These are phyloP conservation scores for Stentor coeruleus DNA, from an alignment of 73 alveolate genomes.

Conservation along the genomic window DNA sequence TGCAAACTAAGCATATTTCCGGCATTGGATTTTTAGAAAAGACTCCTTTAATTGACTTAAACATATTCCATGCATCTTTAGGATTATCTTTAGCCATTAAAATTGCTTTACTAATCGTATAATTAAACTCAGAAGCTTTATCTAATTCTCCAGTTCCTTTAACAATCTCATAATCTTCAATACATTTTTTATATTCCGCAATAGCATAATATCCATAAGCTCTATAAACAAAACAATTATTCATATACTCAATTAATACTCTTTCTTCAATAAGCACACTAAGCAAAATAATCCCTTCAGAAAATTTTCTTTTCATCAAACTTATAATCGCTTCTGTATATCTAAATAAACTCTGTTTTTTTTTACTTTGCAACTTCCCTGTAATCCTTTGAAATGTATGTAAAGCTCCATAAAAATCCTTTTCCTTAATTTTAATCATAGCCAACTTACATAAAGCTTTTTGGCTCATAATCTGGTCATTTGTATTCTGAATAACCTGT, in stretches of 20 bases:
- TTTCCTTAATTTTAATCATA: background rate
- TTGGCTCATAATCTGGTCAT: background rate
- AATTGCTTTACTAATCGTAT: conserved; percentile 29
- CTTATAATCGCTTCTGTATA: conserved; percentile 19
- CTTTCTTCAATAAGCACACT: conserved; percentile 2
- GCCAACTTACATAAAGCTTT: background rate
- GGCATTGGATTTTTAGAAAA: conserved; percentile 29
- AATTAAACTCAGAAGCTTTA: conserved; percentile 26
- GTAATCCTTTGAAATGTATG: conserved; percentile 1
- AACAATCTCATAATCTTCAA: conserved; percentile 12
- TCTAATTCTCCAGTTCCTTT: background rate
- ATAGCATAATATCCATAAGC: conserved; percentile 33
- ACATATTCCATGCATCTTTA: background rate
- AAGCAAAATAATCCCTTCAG: conserved; percentile 26
- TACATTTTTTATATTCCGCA: background rate
- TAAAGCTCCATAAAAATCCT: conserved; percentile 12
- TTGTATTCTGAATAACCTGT: background rate
- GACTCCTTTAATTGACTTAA: conserved; percentile 1
- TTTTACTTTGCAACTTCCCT: background rate
- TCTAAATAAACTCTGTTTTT: background rate
- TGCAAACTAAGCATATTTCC: conserved; percentile 26
- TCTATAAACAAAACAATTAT: background rate
- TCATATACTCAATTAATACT: background rate
- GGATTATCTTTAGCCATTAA: background rate
- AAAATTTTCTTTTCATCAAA: conserved; percentile 34